Evolutionary conservation across 371 early-diverging fungal genomes (phyloP).

Genomic region (Aphelidium insulamus): DNA sequence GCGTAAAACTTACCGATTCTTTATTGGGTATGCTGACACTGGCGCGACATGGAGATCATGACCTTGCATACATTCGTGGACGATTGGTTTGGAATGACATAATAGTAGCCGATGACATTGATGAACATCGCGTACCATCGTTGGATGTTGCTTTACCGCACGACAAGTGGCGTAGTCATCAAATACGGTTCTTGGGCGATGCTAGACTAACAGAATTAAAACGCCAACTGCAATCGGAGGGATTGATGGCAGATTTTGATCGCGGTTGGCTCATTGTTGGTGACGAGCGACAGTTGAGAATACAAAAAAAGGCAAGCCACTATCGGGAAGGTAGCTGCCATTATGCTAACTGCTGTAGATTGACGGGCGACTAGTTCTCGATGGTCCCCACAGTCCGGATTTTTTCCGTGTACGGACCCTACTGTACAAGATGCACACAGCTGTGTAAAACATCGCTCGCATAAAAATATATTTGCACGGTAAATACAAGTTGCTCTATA

Average conservation of each 20-base stretch:
- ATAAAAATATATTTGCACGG: too few species aligned
- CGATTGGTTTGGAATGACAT: not conserved
- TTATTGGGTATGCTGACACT: constrained; percentile 5
- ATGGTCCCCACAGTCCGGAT: too few species aligned
- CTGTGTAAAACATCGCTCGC: too few species aligned
- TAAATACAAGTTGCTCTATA: too few species aligned
- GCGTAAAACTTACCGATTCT: constrained; percentile 11
- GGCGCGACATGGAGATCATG: constrained; percentile 1
- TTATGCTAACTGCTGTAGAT: too few species aligned
- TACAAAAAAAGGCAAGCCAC: too few species aligned
- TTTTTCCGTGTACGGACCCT: too few species aligned
- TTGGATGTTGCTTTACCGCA: constrained; percentile 3
- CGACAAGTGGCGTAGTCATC: constrained; percentile 21
- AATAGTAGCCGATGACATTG: constrained; percentile 3
- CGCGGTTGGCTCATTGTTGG: too few species aligned
- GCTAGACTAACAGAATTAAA: constrained; percentile 58
- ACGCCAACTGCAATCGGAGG: constrained; percentile 36
- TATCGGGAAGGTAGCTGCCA: too few species aligned
- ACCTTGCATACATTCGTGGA: constrained; percentile 6
- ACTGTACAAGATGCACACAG: too few species aligned
- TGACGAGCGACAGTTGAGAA: too few species aligned
- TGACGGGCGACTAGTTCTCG: too few species aligned
- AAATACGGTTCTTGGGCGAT: constrained; percentile 65
- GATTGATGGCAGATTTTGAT: constrained; percentile 57
- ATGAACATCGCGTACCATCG: constrained; percentile 5